Evolutionary conservation across 1,284 basidiomycete genomes (phyloP), one percentile per base, ranked within the genome.

Genomic region (Coniferiporia sulphurascens): DNA sequence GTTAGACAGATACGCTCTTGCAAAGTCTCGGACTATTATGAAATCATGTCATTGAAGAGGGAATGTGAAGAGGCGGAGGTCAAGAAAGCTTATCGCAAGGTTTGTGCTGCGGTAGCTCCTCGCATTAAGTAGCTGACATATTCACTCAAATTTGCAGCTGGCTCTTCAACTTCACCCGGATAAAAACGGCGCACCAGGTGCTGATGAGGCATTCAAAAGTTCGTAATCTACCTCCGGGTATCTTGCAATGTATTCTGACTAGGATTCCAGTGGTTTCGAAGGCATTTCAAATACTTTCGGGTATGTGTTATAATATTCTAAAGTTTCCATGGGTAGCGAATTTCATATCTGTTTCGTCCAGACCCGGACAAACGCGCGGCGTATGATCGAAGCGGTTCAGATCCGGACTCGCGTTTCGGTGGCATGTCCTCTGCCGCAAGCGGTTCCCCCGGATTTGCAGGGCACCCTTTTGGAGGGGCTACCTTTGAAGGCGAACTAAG

Each of bases 181-280:
- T 74, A 98, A 98, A 78, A 98, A 98, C 69, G 91, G 93, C 15
- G 97, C 97, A 17, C 96, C 97, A 12, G 94, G 95, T 17, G 96
- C 97, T 13, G 97, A 99, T 65, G 97, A 99, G 72, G 97, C 97
- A 1, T 99, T 99, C 79, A 99, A 99, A 78, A 81, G 93, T 97
- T 69, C 61, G 89, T 27, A 27, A 27, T 81, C 48, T 61, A 53
- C 41, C 50, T 45, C 46, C 35, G 44, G 13, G 58, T 38, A 10
- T 36, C 48, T 43, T 43, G 22, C 34, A 41, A 35, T 59, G 53
- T 35, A 57, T 58, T 13, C 44, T 5, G 61, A 60, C 34, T 53
- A 21, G 51, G 45, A 60, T 36, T 41, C 21, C 69, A 98, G 95
- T 96, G 85, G 95, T 99, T 12, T 98, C 95, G 0, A 99, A 98